These are phyloP conservation scores for Heliamphora exappendiculata DNA, from an alignment of 148 eudicot genomes.

Conservation along the genomic window DNA sequence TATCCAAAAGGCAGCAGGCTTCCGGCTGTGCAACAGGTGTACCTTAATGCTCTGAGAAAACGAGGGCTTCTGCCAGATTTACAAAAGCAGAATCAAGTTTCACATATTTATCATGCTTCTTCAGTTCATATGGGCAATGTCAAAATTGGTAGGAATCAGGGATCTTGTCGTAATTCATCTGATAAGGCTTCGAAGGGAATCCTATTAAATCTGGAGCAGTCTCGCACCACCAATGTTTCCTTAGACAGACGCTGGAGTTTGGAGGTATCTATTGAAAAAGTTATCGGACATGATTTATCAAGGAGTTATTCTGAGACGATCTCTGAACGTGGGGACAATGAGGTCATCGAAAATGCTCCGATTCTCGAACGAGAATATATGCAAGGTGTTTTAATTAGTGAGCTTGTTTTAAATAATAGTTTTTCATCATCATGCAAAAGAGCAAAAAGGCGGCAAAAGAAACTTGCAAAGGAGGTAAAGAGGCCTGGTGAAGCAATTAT, in stretches of 20 bases:
- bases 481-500: conserved; percentile 92
- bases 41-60: conserved; percentile 74
- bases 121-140: conserved; percentile 57
- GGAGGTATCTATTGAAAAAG: conserved; percentile 86
- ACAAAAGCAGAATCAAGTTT: conserved; percentile 63
- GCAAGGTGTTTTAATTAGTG: conserved; percentile 96
- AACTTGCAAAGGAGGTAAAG: conserved; percentile 69
- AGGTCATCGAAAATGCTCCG: conserved; percentile 37
- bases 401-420: conserved; percentile 58
- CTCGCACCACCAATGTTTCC: conserved; percentile 46
- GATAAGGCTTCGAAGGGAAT: conserved; percentile 42
- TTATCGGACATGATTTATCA: conserved; percentile 50
- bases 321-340: conserved; percentile 43
- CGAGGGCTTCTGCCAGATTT: conserved; percentile 81
- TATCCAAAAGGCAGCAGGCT: conserved; percentile 64
- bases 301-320: conserved; percentile 37
- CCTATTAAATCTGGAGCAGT: conserved; percentile 40
- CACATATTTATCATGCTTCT: conserved; percentile 68
- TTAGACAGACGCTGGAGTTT: conserved; percentile 87
- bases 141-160: conserved; percentile 43
- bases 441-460: conserved; percentile 59
- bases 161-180: conserved; percentile 36
- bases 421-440: conserved; percentile 62
- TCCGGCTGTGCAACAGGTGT: conserved; percentile 61
- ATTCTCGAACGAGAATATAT: conserved; percentile 90